Percentiles rank a stretch among this genome's conserved stretches.
Evolutionary conservation across 78 protist genomes (phyloP).

Genomic region (Chrysochromulina tobinii): DNA sequence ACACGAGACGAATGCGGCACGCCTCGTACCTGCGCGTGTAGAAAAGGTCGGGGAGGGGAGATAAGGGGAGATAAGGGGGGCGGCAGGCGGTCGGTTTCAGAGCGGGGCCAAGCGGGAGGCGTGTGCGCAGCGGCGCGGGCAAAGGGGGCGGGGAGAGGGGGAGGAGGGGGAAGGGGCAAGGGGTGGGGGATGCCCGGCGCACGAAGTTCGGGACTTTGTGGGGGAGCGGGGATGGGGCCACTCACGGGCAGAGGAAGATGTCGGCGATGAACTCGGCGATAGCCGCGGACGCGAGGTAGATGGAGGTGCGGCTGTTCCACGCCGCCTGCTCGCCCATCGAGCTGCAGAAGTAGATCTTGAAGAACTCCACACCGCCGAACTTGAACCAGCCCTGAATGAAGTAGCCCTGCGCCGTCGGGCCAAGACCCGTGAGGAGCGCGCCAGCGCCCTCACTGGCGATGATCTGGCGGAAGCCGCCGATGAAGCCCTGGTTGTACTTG

Average conservation of each 20-base stretch:
- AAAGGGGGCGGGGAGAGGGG: too few species aligned
- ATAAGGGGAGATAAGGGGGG: too few species aligned
- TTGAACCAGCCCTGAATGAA: constrained; percentile 69
- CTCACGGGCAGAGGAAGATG: constrained; percentile 52
- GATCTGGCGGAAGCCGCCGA: constrained; percentile 49
- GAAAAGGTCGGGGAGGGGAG: not conserved
- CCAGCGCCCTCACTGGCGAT: constrained; percentile 40
- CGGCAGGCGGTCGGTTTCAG: too few species aligned
- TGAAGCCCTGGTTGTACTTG: constrained; percentile 47
- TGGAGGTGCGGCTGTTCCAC: constrained; percentile 27
- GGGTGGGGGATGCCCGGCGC: too few species aligned
- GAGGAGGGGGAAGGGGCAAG: too few species aligned
- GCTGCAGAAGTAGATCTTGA: constrained; percentile 51
- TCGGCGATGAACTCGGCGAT: constrained; percentile 62
- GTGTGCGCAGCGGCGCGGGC: too few species aligned
- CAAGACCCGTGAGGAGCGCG: constrained; percentile 51
- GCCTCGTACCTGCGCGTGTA: constrained; percentile 17
- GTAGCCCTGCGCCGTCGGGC: constrained; percentile 51
- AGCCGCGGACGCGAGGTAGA: constrained; percentile 57
- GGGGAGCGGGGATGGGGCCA: too few species aligned
- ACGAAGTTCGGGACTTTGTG: too few species aligned
- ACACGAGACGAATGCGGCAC: constrained; percentile 42
- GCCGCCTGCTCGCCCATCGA: constrained; percentile 28
- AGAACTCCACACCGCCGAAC: constrained; percentile 60
- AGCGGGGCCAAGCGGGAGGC: too few species aligned